These are phyloP conservation scores for Botryosphaeria dothidea DNA, from an alignment of 2,329 filamentous ascomycete genomes.

Conservation along the genomic window DNA sequence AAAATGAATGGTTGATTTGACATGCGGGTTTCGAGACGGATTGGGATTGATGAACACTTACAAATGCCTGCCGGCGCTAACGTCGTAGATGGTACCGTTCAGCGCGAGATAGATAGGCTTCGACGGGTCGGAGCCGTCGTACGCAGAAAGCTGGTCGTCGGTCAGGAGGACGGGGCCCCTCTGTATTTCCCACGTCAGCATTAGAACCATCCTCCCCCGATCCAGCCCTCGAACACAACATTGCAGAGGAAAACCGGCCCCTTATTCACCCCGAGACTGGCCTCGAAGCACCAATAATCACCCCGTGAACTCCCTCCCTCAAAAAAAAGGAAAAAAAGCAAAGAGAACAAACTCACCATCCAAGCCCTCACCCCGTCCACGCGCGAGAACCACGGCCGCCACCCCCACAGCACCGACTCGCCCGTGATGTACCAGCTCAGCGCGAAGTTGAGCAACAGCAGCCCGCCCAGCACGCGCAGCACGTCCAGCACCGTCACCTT, in stretches of 20 bases:
- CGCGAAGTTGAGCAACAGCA: slow-evolving; percentile 65
- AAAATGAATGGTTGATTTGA: too few species aligned
- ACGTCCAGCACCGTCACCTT: slow-evolving; percentile 61
- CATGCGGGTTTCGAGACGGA: background rate
- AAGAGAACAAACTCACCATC: slow-evolving; percentile 26
- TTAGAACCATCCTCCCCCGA: background rate
- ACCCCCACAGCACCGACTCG: slow-evolving; percentile 49
- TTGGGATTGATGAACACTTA: background rate
- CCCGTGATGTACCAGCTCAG: slow-evolving; percentile 78
- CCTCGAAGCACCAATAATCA: background rate
- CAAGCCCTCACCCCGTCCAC: slow-evolving; percentile 35
- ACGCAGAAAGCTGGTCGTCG: slow-evolving; percentile 69
- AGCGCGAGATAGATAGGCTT: slow-evolving; percentile 89
- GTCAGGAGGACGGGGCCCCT: slow-evolving; percentile 69
- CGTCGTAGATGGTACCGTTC: slow-evolving; percentile 85
- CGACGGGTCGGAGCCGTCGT: slow-evolving; percentile 73
- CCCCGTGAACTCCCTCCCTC: background rate
- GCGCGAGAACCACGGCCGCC: slow-evolving; percentile 40
- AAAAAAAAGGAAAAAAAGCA: background rate
- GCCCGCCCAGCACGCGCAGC: slow-evolving; percentile 67
- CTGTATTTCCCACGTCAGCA: slow-evolving; percentile 29
- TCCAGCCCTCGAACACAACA: background rate
- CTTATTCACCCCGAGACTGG: too few species aligned
- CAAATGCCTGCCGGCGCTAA: slow-evolving; percentile 57
- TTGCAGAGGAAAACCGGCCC: too few species aligned